Evolutionary conservation across 352 stramenopile genomes (phyloP), one percentile per base, ranked within the genome.

Genomic region (Pythium graminicola): DNA sequence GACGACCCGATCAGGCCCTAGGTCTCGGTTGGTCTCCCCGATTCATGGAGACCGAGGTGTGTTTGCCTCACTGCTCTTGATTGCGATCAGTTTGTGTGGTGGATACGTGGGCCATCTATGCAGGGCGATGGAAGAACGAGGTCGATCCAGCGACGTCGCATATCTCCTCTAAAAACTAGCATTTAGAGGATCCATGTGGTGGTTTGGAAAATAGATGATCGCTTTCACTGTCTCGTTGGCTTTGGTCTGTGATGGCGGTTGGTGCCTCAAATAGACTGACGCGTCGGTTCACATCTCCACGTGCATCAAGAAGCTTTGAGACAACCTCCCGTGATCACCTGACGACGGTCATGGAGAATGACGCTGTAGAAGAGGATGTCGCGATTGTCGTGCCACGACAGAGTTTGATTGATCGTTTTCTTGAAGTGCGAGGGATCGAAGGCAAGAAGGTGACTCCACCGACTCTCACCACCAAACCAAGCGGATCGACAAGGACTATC

Each of bases 401-500:
- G 19, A 57, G 47, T 26, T 16, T 57, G 23, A 24, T 57, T 13
- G 40, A 38, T 19, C 46, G 55, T 17, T 63, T 63, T 17, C 39
- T 57, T 14, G 40, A 57, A 40, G 55, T 57, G 23, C 55, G 55
- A 6, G 39, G 47, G 3, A 17, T 63, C 8, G 41, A 57, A n/a
- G 24, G 39, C 3, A 47, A 41, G 22, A 44, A 60, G 11, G 24
- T 29, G 3, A 2, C 43, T 7, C 14, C 17, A 4, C 28, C 20
- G 6, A 13, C 22, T 13, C 22, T 9, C 6, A 0, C 40, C 8
- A 33, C 20, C 40, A 47, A 47, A 24, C n/a, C 38, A 4, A 6
- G 38, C 19, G 38, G 16, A 11, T 17, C 38, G 14, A 7, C 14
- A 19, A n/a, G 8, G 17, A 24, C 22, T 47, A 22, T 22, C 17